Percentiles rank a stretch among this genome's conserved stretches.
Conservation (phyloP, 371 early-diverging fungal genomes). For the Blakeslea trispora region DNA sequence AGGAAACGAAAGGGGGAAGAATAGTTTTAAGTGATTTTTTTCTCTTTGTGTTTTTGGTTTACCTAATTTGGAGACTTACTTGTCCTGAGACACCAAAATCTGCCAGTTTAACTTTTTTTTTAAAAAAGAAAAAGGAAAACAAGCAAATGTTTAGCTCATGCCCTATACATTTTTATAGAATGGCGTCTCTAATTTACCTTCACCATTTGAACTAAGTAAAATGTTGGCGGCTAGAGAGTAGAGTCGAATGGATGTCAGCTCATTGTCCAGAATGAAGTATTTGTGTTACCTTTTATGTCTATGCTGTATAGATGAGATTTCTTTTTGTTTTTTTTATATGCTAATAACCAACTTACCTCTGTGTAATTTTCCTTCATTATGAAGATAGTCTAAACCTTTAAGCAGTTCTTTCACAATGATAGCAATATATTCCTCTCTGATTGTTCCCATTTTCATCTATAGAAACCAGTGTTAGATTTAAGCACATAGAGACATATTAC, state of each 20-base stretch:
- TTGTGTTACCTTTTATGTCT: constrained; percentile 79
- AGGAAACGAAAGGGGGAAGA: constrained; percentile 9
- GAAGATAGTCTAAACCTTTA: constrained; percentile 93
- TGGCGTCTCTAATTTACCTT: constrained; percentile 37
- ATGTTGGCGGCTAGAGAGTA: constrained; percentile 91
- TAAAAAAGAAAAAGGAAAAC: too few species aligned
- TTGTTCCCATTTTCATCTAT: constrained; percentile 79
- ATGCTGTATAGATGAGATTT: constrained; percentile 16
- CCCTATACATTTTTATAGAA: neutral
- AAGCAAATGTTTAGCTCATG: neutral
- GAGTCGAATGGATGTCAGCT: too few species aligned
- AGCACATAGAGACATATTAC: too few species aligned
- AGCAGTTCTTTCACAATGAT: constrained; percentile 90
- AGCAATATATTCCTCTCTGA: constrained; percentile 89
- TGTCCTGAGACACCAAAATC: constrained; percentile 99
- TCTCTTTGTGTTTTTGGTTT: constrained; percentile 18
- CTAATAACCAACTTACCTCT: constrained; percentile 58
- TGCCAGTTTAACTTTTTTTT: constrained; percentile 80
- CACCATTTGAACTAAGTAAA: constrained; percentile 75
- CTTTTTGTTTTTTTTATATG: neutral
- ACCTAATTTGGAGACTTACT: constrained; percentile 40
- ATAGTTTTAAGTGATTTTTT: neutral
- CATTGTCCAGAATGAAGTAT: too few species aligned
- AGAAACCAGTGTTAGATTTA: too few species aligned
- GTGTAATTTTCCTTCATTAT: constrained; percentile 92